These are phyloP conservation scores for Sclerotinia borealis DNA, from an alignment of 2,329 filamentous ascomycete species.

Conservation along the genomic window DNA sequence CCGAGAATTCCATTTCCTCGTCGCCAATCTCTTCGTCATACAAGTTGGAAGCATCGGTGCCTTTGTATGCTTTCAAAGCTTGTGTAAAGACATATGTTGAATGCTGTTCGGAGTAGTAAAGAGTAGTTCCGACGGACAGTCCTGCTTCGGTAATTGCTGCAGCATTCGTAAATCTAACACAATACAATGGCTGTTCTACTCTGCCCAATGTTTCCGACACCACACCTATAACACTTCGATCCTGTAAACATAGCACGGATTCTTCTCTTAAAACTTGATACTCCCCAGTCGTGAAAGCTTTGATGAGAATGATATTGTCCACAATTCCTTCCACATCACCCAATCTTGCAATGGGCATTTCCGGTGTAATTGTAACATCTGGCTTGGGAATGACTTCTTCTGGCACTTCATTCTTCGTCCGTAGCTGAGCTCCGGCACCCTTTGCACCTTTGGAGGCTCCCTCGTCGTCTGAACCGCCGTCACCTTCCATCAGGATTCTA, in stretches of 20 bases:
- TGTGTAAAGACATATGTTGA: slow-evolving; percentile 84
- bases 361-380: slow-evolving; percentile 67
- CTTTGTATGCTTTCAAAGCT: slow-evolving; percentile 70
- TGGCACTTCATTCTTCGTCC: slow-evolving; percentile 74
- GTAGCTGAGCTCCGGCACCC: slow-evolving; percentile 45
- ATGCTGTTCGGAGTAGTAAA: slow-evolving; percentile 76
- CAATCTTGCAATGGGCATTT: slow-evolving; percentile 71
- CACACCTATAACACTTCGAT: slow-evolving; percentile 71
- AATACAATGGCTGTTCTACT: slow-evolving; percentile 81
- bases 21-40: slow-evolving; percentile 85
- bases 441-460: slow-evolving; percentile 42
- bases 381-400: slow-evolving; percentile 66
- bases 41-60: slow-evolving; percentile 89
- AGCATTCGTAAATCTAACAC: slow-evolving; percentile 65
- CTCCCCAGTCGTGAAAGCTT: slow-evolving; percentile 71
- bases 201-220: slow-evolving; percentile 82
- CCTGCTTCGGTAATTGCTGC: slow-evolving; percentile 63
- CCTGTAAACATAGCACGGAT: slow-evolving; percentile 72
- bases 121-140: slow-evolving; percentile 59
- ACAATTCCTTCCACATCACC: slow-evolving; percentile 73
- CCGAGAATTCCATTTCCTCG: slow-evolving; percentile 91
- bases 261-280: slow-evolving; percentile 79
- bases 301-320: slow-evolving; percentile 71
- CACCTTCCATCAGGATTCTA: slow-evolving; percentile 76
- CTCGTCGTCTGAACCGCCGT: slow-evolving; percentile 74